Evolutionary conservation across 495 filamentous ascomycete genomes (phyloP), one percentile per base, ranked within the genome.

Genomic region (Podospora comata): DNA sequence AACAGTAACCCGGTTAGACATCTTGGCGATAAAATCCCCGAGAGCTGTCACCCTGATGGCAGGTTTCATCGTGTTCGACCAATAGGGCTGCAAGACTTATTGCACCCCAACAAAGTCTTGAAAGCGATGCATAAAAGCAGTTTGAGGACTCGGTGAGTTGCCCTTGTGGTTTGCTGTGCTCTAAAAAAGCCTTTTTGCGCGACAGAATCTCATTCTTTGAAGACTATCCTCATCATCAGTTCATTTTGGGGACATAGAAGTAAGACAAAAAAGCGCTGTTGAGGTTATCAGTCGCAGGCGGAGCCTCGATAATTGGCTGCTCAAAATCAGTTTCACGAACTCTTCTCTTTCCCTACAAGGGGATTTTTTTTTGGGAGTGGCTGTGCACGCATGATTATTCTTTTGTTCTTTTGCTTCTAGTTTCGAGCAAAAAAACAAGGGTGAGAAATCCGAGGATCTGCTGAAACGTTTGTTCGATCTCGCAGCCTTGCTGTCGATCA

Each of bases 401-500:
- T 7, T 20, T 20, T 27, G n/a, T 27, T 20, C 56, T 26, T 58
- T n/a, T 58, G 3, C 59, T 61, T 61, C 59, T 61, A 61, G 59
- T 27, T 16, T 59, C 19, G 56, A 23, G 56, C 23, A 20, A 2
- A 58, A 58, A 27, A 20, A 20, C 23, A 20, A 20, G 56, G 6
- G 56, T 20, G 59, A 30, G 5, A 61, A 28, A 26, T 30, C 20
- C 59, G 16, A n/a, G 20, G 59, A 32, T 61, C 20, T 61, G 23
- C 59, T 61, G 59, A 61, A 61, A 61, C 59, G 27, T 61, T 61
- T 61, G 20, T 30, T 61, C 30, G 59, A 30, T 61, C 30, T n/a
- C 59, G 59, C 23, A 28, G 30, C 23, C 59, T 28, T 32, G 9
- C 5, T 20, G 59, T 9, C 59, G 59, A 61, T 61, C 59, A 61